Evolutionary conservation across 345 rosid species (phyloP).

Genomic region (Syzygium aromaticum): DNA sequence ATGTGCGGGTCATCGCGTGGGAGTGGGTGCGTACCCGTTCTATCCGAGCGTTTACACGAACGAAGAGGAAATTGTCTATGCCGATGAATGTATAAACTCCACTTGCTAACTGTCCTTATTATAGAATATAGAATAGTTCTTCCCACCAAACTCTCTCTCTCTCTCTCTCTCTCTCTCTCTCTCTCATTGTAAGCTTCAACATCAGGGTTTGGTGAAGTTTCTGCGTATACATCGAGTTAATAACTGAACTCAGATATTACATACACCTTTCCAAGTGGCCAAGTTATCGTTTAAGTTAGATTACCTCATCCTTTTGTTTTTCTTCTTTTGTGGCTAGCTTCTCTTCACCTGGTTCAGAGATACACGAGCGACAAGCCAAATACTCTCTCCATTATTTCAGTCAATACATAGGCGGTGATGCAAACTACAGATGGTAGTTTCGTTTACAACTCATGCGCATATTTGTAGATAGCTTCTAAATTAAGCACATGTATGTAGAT

Average conservation of each 20-base stretch:
- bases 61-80: neutral
- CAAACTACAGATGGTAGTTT: neutral
- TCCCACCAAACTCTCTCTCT: neutral
- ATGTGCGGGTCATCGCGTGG: neutral
- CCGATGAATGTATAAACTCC: neutral
- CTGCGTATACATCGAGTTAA: neutral
- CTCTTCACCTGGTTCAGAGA: neutral
- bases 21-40: neutral
- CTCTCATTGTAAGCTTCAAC: neutral
- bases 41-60: neutral
- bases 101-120: neutral
- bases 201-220: neutral
- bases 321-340: neutral
- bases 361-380: neutral
- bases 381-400: neutral
- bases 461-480: neutral
- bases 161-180: neutral
- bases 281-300: neutral
- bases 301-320: neutral
- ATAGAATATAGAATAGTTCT: neutral
- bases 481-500: neutral
- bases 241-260: neutral
- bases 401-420: neutral
- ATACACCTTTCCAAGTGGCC: neutral
- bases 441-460: neutral